phyloP scores from a whole-genome alignment of 768 basidiomycete genomes.

The Dictyophora rubrovolvata region DNA sequence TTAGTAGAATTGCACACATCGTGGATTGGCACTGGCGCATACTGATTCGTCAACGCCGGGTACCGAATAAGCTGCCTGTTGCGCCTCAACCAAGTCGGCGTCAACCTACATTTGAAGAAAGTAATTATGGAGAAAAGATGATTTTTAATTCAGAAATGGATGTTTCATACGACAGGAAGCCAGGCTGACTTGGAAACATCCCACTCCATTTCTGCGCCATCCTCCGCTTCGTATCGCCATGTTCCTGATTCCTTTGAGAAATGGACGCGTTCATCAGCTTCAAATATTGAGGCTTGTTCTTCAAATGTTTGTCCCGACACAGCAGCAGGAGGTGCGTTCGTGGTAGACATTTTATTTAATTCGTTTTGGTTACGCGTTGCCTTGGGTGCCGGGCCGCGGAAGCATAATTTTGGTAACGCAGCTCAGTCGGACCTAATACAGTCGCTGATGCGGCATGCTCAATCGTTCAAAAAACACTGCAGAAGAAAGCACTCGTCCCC shows the following conservation, averaged over 20 bases:
- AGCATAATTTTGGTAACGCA: not conserved
- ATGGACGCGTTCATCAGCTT: constrained; percentile 73
- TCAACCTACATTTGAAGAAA: constrained; percentile 47
- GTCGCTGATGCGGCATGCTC: not conserved
- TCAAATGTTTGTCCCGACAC: constrained; percentile 45
- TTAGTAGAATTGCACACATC: constrained; percentile 14
- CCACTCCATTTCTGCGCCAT: constrained; percentile 87
- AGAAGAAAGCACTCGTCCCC: not conserved
- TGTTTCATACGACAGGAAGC: constrained; percentile 66
- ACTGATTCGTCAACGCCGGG: constrained; percentile 92
- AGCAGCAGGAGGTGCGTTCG: constrained; percentile 32
- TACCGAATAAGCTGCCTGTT: constrained; percentile 93
- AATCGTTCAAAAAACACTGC: not conserved
- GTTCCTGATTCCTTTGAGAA: constrained; percentile 64
- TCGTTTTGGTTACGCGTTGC: not conserved
- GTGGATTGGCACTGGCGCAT: constrained; percentile 21
- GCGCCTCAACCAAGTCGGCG: constrained; percentile 75
- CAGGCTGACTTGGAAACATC: constrained; percentile 65
- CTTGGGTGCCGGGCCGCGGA: not conserved
- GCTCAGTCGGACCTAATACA: not conserved
- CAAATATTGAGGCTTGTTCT: constrained; percentile 58
- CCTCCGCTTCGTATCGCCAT: constrained; percentile 86
- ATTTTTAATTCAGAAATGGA: not conserved
- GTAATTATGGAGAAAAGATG: not conserved
- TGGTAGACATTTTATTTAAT: not conserved